Base-by-base conservation (phyloP, 2,329 filamentous ascomycete species). In the Clarireedia hainanense region DNA sequence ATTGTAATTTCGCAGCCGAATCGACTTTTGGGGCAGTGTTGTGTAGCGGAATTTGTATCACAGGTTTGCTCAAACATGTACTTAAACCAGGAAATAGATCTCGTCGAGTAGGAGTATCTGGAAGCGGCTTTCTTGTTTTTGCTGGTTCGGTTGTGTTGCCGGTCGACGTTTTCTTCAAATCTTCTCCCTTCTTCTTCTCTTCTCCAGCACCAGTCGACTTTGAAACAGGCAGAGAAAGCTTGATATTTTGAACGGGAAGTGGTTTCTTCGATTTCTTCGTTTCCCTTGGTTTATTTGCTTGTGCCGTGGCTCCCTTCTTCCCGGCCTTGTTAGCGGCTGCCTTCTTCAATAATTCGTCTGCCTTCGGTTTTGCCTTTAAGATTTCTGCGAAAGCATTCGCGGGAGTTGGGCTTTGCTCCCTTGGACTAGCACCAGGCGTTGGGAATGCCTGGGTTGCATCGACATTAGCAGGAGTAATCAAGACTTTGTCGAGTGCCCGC, bases 371-470 rank as follows among this genome's bases (percentile, higher is more conserved):
- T n/a, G 24, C 43, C 27, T 55, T 50, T n/a, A 50, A 45, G 14
- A 49, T 49, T 12, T 52, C 45, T 3, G 30, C 20, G 63, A 69
- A 57, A 61, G 57, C 14, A 60, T 52, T 52, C 30, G 48, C 40
- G 15, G 51, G 51, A 6, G 40, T 47, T 39, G 64, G 52, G 65
- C 69, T 67, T 74, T 77, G 57, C 65, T 70, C 36, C 74, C 73
- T 15, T 71, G 81, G 81, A 64, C 80, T 85, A 20, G 80, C 75
- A 49, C 71, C 75, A 6, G 81, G 81, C 1, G 81, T 85, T 3
- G 76, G 78, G 37, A 85, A 82, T 17, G 72, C 66, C 26, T 74
- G 72, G 48, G 75, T 70, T 30, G 74, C 69, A 26, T 71, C 69
- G 62, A 72, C 72, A n/a, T 57, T 57, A 46, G 66, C 66, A 34